Evolutionary conservation across 331 rosid genomes (phyloP), one percentile per base, ranked within the genome.

Genomic region (Saraca asoca): DNA sequence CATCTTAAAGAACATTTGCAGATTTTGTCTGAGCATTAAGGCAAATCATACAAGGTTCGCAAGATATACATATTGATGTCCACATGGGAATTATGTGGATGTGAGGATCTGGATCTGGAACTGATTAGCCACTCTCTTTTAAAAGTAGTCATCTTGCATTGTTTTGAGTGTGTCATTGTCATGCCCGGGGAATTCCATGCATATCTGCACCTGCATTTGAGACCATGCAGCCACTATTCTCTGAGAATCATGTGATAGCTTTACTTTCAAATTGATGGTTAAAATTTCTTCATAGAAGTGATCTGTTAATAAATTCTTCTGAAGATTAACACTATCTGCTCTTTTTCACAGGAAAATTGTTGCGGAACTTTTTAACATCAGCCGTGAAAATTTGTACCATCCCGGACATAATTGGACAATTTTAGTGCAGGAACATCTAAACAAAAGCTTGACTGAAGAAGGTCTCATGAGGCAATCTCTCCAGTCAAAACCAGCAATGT

Each of bases 391-490:
- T 79, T 43, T 90, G 82, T 94, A 90, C 87, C 98, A 77, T 59
- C 95, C 85, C 14, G 84, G 59, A 80, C 89, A 81, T 54, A 88
- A 86, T 65, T 94, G 99, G 99, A 85, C 90, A 20, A 50, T 58
- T 35, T 45, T 44, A 72, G 92, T 86, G 44, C 91, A 77, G 78
- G 85, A 88, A 68, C 99, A 94, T 80, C 96, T 94, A 43, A 94
- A 90, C 79, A 81, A 79, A 66, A 94, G 99, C 80, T 71, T 84
- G 85, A 70, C 79, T 4, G 96, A 88, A 79, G 97, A 94, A 83
- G 99, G 99, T 68, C 84, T 94, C 62, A 76, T 80, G 46, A 83
- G 85, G 80, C 97, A 94, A 69, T 79, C 96, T 19, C 82, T 81
- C 70, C 57, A 49, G 56, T 94, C 96, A 20, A 90, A 94, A 74